Evolutionary conservation across 2,329 filamentous ascomycete species (phyloP).

Genomic region (Fusarium marasasianum): DNA sequence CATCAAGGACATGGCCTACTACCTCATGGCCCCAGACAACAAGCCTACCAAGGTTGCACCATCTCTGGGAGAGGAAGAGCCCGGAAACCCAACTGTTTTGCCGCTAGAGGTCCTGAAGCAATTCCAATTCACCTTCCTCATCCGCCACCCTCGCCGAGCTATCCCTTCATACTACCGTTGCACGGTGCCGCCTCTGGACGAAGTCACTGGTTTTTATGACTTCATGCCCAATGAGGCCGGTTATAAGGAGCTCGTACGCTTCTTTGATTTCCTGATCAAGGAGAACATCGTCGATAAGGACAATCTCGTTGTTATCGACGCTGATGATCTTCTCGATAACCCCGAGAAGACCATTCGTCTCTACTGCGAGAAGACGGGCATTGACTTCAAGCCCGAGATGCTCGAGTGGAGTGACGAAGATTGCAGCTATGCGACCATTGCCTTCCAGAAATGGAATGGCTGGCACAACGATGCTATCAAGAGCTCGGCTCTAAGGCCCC

Average conservation of each 20-base stretch:
- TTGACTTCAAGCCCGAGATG: conserved; percentile 82
- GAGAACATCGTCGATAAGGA: conserved; percentile 76
- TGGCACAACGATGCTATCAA: conserved; percentile 96
- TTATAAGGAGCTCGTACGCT: conserved; percentile 84
- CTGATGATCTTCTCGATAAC: conserved; percentile 90
- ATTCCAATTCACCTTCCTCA: conserved; percentile 96
- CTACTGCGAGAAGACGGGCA: conserved; percentile 83
- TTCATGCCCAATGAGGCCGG: conserved; percentile 91
- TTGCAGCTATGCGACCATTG: conserved; percentile 75
- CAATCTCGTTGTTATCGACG: conserved; percentile 87
- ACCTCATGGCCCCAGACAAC: conserved; percentile 80
- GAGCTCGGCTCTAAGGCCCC: conserved; percentile 78
- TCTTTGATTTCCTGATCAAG: conserved; percentile 85
- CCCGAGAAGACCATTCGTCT: conserved; percentile 78
- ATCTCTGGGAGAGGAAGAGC: conserved; percentile 75
- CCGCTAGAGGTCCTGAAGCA: conserved; percentile 76
- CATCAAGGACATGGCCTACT: conserved; percentile 98
- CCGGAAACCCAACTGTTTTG: conserved; percentile 84
- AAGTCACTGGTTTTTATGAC: conserved; percentile 83
- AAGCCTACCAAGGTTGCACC: conserved; percentile 77
- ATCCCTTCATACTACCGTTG: conserved; percentile 96
- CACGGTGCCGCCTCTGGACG: conserved; percentile 85
- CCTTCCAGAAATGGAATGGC: conserved; percentile 96
- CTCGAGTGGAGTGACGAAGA: conserved; percentile 83
- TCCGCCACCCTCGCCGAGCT: conserved; percentile 90